A percentile compares a stretch with the other conserved stretches of the same genome.
Evolutionary conservation across 2,329 filamentous ascomycete species (phyloP).

Genomic region (Fusarium mexicanum): DNA sequence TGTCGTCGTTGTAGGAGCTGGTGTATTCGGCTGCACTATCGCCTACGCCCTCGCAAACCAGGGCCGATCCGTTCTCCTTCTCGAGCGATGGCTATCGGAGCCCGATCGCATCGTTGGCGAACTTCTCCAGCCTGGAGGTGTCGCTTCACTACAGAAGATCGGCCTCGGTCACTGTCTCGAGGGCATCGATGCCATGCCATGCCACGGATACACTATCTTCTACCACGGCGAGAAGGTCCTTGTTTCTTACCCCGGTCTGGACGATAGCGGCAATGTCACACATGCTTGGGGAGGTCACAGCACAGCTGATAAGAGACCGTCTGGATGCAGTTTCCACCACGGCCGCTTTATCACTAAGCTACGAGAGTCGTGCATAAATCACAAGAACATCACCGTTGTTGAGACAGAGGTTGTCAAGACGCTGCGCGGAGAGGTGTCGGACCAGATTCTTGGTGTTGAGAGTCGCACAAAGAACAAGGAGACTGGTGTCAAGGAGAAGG

Average conservation of each 20-base stretch:
- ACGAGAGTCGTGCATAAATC: conserved; percentile 75
- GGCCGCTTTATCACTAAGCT: conserved; percentile 90
- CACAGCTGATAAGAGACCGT: conserved; percentile 57
- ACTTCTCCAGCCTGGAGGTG: conserved; percentile 90
- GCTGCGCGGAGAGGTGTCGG: conserved; percentile 73
- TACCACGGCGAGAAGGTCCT: conserved; percentile 78
- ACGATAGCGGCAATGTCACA: conserved; percentile 55
- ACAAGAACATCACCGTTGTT: conserved; percentile 87
- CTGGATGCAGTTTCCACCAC: conserved; percentile 90
- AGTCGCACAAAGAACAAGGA: conserved; percentile 70
- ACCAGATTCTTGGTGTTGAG: conserved; percentile 85
- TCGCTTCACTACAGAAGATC: conserved; percentile 80
- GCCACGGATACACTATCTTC: conserved; percentile 87
- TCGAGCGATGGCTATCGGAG: conserved; percentile 90
- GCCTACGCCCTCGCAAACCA: conserved; percentile 88
- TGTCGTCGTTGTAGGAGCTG: conserved; percentile 91
- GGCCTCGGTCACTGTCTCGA: conserved; percentile 86
- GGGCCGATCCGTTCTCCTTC: conserved; percentile 87
- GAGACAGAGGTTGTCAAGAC: conserved; percentile 87
- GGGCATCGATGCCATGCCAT: conserved; percentile 84
- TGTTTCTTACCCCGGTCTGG: conserved; percentile 81
- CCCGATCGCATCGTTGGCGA: conserved; percentile 97
- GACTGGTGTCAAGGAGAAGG: conserved; percentile 65
- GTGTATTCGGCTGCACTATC: conserved; percentile 86
- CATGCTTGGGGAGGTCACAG: conserved; percentile 49